phyloP scores from a whole-genome alignment of 805 yeast species.

The Saccharomycopsis guyanensis region DNA sequence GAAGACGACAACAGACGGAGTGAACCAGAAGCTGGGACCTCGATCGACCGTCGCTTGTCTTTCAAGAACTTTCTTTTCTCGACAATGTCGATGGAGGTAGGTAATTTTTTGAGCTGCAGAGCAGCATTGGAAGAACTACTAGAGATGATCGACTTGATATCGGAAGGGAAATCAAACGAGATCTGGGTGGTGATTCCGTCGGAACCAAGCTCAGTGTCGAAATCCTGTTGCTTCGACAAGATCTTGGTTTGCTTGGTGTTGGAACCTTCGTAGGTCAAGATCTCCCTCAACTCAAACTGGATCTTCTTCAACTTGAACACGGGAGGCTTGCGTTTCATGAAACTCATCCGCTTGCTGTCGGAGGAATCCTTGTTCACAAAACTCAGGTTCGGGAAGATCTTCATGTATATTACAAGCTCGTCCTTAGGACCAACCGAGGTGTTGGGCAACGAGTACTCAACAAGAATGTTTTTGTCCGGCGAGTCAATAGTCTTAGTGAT shows the following conservation, averaged over 20 bases:
- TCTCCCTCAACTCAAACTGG: conserved; percentile 43
- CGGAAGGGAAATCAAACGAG: conserved; percentile 20
- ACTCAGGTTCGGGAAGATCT: conserved; percentile 34
- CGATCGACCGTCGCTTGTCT: background rate
- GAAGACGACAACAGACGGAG: background rate
- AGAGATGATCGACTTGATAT: conserved; percentile 11
- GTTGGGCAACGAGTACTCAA: conserved; percentile 40
- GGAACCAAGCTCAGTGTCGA: conserved; percentile 26
- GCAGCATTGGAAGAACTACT: conserved; percentile 13
- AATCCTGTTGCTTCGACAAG: conserved; percentile 31
- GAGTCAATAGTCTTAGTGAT: conserved; percentile 37
- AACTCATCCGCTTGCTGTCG: conserved; percentile 21
- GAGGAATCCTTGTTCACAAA: conserved; percentile 14
- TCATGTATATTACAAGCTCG: conserved; percentile 32
- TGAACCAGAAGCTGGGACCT: background rate
- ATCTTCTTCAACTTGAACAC: conserved; percentile 37
- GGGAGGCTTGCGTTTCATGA: conserved; percentile 19
- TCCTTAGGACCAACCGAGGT: conserved; percentile 58
- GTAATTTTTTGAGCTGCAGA: conserved; percentile 11
- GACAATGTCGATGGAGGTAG: conserved; percentile 4
- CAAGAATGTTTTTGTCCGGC: conserved; percentile 40
- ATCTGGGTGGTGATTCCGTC: conserved; percentile 26
- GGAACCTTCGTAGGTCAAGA: conserved; percentile 25
- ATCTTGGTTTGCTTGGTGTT: conserved; percentile 37
- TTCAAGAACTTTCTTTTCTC: background rate